Percentiles rank a stretch among this genome's conserved stretches.
These are phyloP conservation scores for Knufia petricola DNA, from an alignment of 2,329 filamentous ascomycete genomes.

Conservation along the genomic window DNA sequence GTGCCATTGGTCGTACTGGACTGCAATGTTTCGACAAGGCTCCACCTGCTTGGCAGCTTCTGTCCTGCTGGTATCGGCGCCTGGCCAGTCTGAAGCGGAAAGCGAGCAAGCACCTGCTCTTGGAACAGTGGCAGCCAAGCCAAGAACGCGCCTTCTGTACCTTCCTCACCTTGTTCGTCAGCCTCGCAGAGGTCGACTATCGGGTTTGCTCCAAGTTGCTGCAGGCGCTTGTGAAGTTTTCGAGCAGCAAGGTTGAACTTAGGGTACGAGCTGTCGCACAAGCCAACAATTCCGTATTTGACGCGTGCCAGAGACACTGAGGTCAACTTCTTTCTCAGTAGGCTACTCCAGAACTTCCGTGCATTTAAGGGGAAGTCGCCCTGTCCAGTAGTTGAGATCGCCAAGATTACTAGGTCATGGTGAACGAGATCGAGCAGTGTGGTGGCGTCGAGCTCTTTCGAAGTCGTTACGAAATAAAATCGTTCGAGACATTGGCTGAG, in stretches of 20 bases:
- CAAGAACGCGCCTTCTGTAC: slow-evolving; percentile 71
- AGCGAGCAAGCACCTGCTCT: slow-evolving; percentile 54
- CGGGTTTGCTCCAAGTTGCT: slow-evolving; percentile 70
- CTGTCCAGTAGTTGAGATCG: slow-evolving; percentile 86
- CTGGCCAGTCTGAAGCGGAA: slow-evolving; percentile 52
- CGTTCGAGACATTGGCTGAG: slow-evolving; percentile 65
- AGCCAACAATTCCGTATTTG: slow-evolving; percentile 74
- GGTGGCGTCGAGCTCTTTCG: slow-evolving; percentile 68
- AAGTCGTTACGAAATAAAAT: slow-evolving; percentile 64
- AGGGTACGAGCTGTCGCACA: slow-evolving; percentile 89
- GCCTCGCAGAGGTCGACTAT: slow-evolving; percentile 74
- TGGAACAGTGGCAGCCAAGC: slow-evolving; percentile 65
- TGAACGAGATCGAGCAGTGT: slow-evolving; percentile 38
- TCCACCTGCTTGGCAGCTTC: slow-evolving; percentile 37
- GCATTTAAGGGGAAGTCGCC: slow-evolving; percentile 85
- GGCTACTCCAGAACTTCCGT: slow-evolving; percentile 69
- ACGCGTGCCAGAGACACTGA: slow-evolving; percentile 58
- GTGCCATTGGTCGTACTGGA: background rate
- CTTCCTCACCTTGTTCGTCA: slow-evolving; percentile 88
- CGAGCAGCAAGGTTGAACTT: slow-evolving; percentile 94
- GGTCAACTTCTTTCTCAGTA: slow-evolving; percentile 69
- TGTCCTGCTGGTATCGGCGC: slow-evolving; percentile 15
- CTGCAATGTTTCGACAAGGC: slow-evolving; percentile 61
- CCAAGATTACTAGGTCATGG: slow-evolving; percentile 50
- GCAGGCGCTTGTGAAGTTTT: slow-evolving; percentile 73